These are phyloP conservation scores for Chloris gayana DNA, from an alignment of 176 grass and related monocot species.

Conservation along the genomic window DNA sequence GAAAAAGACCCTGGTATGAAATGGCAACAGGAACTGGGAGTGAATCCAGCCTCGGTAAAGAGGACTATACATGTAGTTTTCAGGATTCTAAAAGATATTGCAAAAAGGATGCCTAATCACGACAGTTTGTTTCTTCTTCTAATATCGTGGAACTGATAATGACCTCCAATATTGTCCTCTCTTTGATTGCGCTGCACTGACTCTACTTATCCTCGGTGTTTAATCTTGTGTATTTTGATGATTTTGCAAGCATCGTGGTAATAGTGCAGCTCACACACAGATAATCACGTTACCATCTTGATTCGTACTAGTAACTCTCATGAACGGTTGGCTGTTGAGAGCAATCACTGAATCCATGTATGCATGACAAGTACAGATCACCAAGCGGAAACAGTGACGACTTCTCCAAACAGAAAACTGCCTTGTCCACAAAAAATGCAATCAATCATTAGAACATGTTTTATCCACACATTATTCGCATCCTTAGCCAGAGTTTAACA, in stretches of 20 bases:
- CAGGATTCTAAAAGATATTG: background rate
- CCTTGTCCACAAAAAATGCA: background rate
- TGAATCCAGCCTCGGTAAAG: too few species aligned
- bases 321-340: background rate
- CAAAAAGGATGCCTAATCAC: background rate
- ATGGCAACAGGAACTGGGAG: background rate
- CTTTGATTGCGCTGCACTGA: background rate
- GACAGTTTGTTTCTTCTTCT: background rate
- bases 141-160: too few species aligned
- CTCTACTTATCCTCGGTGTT: background rate
- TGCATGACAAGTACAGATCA: conserved; percentile 6
- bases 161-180: background rate
- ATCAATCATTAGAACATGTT: background rate
- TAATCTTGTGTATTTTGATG: background rate
- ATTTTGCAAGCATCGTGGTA: background rate
- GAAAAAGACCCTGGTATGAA: background rate
- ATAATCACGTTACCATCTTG: conserved; percentile 3
- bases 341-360: background rate
- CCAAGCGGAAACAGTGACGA: background rate
- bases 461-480: background rate
- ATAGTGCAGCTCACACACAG: background rate
- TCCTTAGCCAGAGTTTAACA: background rate
- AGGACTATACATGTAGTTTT: too few species aligned
- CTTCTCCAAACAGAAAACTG: background rate
- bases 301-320: background rate